Percentiles rank a stretch among this genome's conserved stretches.
Evolutionary conservation across 805 yeast genomes (phyloP).

Genomic region (Wickerhamomyces alni): DNA sequence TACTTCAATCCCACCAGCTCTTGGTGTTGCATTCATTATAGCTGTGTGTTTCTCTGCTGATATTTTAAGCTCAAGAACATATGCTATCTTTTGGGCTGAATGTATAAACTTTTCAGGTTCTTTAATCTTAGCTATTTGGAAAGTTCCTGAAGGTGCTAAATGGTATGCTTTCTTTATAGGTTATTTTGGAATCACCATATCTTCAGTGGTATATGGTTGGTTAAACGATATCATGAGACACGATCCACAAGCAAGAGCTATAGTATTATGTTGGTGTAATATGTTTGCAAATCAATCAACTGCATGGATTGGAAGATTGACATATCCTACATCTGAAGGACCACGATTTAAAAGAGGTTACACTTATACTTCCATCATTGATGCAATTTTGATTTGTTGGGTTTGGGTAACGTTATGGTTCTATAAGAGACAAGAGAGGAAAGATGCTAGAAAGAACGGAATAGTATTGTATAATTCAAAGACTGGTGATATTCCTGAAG

Average conservation of each 20-base stretch:
- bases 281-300: conserved; percentile 45
- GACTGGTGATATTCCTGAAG: conserved; percentile 20
- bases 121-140: conserved; percentile 42
- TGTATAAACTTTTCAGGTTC: conserved; percentile 40
- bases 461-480: conserved; percentile 26
- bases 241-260: conserved; percentile 47
- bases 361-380: conserved; percentile 31
- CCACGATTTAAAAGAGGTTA: conserved; percentile 53
- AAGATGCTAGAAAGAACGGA: conserved; percentile 31
- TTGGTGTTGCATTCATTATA: neutral
- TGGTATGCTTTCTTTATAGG: conserved; percentile 39
- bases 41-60: conserved; percentile 19
- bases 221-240: conserved; percentile 51
- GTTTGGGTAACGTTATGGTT: conserved; percentile 21
- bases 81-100: conserved; percentile 37
- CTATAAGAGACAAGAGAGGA: conserved; percentile 34
- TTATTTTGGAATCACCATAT: conserved; percentile 41
- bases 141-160: conserved; percentile 43
- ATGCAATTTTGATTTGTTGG: conserved; percentile 21
- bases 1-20: conserved; percentile 36
- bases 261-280: conserved; percentile 43
- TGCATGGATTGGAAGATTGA: conserved; percentile 38
- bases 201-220: conserved; percentile 56
- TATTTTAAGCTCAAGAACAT: conserved; percentile 34
- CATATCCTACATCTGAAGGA: conserved; percentile 38